Conservation (phyloP, 495 filamentous ascomycete genomes). For the Lasiosphaeris hirsuta region DNA sequence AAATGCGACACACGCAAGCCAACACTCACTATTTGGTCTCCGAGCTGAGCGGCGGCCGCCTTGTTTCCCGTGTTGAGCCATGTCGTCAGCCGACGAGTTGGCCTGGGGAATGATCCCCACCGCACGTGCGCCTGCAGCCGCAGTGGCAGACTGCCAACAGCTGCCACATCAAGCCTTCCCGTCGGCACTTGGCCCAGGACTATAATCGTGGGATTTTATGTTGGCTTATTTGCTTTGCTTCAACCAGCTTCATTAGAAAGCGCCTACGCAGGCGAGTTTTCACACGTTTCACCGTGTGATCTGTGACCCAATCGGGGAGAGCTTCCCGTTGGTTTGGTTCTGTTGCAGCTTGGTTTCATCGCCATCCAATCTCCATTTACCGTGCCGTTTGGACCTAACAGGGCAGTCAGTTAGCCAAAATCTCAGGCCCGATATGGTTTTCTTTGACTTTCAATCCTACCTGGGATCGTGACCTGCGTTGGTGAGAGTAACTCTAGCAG, state of each 20-base stretch:
- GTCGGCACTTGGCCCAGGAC: too few species aligned
- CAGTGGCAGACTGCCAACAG: too few species aligned
- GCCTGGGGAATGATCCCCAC: too few species aligned
- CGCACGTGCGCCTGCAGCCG: neutral
- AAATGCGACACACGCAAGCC: neutral
- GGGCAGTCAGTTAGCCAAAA: too few species aligned
- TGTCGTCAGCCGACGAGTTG: slow-evolving; percentile 6
- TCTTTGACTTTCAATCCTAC: neutral
- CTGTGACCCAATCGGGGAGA: neutral
- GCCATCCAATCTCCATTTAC: slow-evolving; percentile 7
- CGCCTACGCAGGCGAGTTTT: neutral
- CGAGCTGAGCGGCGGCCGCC: slow-evolving; percentile 6
- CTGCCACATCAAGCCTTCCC: too few species aligned
- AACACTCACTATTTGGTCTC: neutral
- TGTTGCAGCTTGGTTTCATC: slow-evolving; percentile 36
- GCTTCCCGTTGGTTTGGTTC: neutral
- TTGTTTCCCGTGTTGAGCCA: neutral
- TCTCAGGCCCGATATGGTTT: neutral
- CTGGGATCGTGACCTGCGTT: too few species aligned
- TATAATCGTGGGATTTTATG: too few species aligned
- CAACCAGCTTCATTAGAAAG: too few species aligned
- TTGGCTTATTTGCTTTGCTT: too few species aligned
- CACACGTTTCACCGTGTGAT: neutral
- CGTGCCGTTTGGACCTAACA: neutral
- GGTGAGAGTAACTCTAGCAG: too few species aligned